Base-by-base conservation (phyloP, 345 rosid species). In the Adansonia digitata region DNA sequence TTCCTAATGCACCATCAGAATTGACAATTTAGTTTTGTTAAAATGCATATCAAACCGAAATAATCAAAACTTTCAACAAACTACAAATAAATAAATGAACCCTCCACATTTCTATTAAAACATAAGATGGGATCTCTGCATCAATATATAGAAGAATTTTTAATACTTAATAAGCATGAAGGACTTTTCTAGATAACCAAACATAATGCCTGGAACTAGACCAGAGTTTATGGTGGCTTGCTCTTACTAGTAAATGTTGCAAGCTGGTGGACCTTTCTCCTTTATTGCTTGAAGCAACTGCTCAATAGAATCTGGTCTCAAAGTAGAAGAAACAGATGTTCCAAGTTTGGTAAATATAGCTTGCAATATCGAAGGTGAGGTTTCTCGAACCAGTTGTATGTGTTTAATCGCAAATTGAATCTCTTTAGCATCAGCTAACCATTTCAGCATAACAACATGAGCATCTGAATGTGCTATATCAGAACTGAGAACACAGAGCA, bases 361-460 rank as follows among this genome's bases (percentile, higher is more conserved):
- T 43, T 67, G 75, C 68, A 84, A 77, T 61, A 78, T 77, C 24
- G 82, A 79, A 49, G 95, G 85, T 0, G 86, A 88, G 64, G 75
- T 77, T 57, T 77, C 84, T 62, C 71, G 84, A 77, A 90, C 63
- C 85, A 81, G 78, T 72, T 81, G 79, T 69, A 86, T 62, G 78
- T 91, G 97, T 69, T 77, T 78, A 64, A 81, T 68, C 51, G 91
- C 94, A 70, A 83, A 65, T 76, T 75, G 77, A 78, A 85, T 49
- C 81, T 90, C 89, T 43, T 79, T 74, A 10, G 90, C 88, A 71
- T 89, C 91, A 20, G 84, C 91, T 77, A 87, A 77, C 76, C 80
- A 81, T 79, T 85, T 88, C 76, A 90, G 75, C 72, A 94, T 74
- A 74, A 79, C 79, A 7, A 85, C 88, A 83, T 91, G 90, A 75